A percentile compares a stretch with the other conserved stretches of the same genome.
These are phyloP conservation scores for Curvularia sp. DNA, from an alignment of 2,329 filamentous ascomycete species.

Conservation along the genomic window DNA sequence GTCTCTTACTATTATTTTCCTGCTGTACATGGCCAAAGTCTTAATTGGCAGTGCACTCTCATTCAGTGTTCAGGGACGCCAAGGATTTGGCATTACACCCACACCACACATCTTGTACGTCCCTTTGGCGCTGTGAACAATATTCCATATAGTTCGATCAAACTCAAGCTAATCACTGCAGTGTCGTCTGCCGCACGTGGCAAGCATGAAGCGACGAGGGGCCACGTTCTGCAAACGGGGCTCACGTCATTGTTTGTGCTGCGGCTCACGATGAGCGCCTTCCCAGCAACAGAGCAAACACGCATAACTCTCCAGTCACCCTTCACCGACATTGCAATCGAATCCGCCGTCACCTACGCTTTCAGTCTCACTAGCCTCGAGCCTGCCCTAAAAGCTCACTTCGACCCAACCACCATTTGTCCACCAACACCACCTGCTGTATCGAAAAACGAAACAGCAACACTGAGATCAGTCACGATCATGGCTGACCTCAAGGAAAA, in stretches of 20 bases:
- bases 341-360: conserved; percentile 1
- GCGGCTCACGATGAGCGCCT: conserved; percentile 17
- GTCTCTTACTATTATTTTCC: background rate
- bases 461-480: background rate
- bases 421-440: background rate
- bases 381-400: background rate
- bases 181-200: background rate
- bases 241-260: conserved; percentile 11
- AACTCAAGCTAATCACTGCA: background rate
- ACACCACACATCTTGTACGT: background rate
- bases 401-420: background rate
- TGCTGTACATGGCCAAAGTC: background rate
- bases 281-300: conserved; percentile 17
- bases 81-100: background rate
- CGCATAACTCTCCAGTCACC: background rate
- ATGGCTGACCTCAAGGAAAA: conserved; percentile 25
- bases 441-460: background rate
- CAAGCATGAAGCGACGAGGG: background rate
- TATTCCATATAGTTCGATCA: background rate
- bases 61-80: background rate
- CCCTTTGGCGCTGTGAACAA: background rate
- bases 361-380: background rate
- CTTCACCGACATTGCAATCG: background rate
- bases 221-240: conserved; percentile 7
- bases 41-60: background rate